phyloP scores from a whole-genome alignment of 2,329 filamentous ascomycete genomes.

The Hyphodiscus sp. region DNA sequence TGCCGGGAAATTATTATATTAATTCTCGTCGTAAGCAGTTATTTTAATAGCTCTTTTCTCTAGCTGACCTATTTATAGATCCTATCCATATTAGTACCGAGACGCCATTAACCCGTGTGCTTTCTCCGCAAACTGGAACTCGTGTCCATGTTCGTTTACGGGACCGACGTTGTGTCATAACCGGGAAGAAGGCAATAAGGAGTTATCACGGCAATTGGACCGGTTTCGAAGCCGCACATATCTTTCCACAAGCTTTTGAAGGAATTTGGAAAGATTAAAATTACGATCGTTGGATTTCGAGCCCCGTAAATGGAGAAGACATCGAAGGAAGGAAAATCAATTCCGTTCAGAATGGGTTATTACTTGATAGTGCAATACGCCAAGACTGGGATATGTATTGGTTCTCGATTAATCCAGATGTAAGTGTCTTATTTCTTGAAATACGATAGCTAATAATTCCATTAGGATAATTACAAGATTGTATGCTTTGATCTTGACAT shows the following conservation, averaged over 20 bases:
- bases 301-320: background rate
- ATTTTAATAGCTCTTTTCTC: background rate
- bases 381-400: background rate
- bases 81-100: slow-evolving; percentile 3
- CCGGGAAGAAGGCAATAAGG: too few relatives aligned
- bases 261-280: slow-evolving; percentile 16
- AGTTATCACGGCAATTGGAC: background rate
- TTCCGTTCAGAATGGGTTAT: slow-evolving; percentile 28
- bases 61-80: slow-evolving; percentile 3
- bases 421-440: slow-evolving; percentile 6
- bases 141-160: slow-evolving; percentile 2
- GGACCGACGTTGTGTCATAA: background rate
- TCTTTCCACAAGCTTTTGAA: slow-evolving; percentile 24
- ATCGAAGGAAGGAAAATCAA: slow-evolving; percentile 18
- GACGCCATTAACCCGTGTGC: background rate
- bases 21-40: background rate
- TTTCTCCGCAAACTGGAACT: slow-evolving; percentile 7
- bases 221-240: background rate
- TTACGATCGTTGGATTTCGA: slow-evolving; percentile 8
- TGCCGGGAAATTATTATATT: slow-evolving; percentile 6
- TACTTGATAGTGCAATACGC: slow-evolving; percentile 11
- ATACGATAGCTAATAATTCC: background rate
- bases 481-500: slow-evolving; percentile 18
- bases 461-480: slow-evolving; percentile 23
- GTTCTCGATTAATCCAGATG: slow-evolving; percentile 18